Conservation (phyloP, 2,329 filamentous ascomycete genomes). For the Ilyonectria robusta region DNA sequence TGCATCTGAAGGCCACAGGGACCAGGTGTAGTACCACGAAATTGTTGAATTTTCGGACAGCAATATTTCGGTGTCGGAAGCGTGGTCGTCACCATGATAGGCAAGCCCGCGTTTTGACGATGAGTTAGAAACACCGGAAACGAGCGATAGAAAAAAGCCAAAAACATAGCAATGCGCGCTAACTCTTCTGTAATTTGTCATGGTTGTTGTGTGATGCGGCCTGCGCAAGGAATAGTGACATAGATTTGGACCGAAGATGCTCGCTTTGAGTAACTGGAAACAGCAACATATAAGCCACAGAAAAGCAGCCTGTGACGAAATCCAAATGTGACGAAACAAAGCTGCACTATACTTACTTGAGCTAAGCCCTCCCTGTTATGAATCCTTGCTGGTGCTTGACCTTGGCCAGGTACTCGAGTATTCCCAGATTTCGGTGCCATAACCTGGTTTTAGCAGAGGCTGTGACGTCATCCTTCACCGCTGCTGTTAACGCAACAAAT, state of each 20-base stretch:
- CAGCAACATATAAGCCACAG: not conserved
- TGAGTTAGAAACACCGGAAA: slow-evolving; percentile 22
- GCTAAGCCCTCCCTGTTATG: not conserved
- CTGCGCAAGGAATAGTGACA: not conserved
- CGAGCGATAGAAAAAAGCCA: not conserved
- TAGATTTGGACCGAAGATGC: not conserved
- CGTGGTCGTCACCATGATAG: slow-evolving; percentile 43
- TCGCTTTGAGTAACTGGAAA: not conserved
- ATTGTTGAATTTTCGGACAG: slow-evolving; percentile 55
- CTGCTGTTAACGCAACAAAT: not conserved
- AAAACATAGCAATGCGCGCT: not conserved
- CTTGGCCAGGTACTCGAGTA: not conserved
- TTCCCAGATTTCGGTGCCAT: not conserved
- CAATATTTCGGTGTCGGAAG: slow-evolving; percentile 53
- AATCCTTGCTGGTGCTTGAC: not conserved
- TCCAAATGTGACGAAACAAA: not conserved
- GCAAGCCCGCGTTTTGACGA: slow-evolving; percentile 44
- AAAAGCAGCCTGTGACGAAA: not conserved
- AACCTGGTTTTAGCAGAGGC: not conserved
- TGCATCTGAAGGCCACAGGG: slow-evolving; percentile 47
- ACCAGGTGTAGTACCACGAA: slow-evolving; percentile 62
- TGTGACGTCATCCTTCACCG: slow-evolving; percentile 2
- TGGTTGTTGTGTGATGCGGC: not conserved
- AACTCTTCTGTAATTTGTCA: not conserved
- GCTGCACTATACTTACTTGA: not conserved